A percentile compares a stretch with the other conserved stretches of the same genome.
phyloP scores from a whole-genome alignment of 106 monocot species.

The Acanthochlamys bracteata region DNA sequence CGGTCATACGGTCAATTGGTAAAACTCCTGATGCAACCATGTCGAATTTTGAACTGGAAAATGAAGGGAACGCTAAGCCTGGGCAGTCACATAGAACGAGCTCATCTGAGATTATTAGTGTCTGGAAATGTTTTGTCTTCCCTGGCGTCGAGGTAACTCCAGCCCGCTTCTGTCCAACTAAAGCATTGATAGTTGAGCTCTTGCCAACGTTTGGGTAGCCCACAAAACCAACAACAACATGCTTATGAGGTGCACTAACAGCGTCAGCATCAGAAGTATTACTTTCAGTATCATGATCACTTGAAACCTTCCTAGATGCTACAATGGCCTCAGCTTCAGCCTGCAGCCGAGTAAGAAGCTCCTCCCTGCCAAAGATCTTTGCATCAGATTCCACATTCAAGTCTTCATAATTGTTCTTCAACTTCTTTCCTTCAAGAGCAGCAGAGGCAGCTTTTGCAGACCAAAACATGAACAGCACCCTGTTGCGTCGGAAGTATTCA shows the following conservation, averaged over 20 bases:
- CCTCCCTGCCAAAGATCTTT: constrained; percentile 67
- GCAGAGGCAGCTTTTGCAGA: constrained; percentile 91
- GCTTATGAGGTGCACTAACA: constrained; percentile 19
- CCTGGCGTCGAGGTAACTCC: constrained; percentile 96
- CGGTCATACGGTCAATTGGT: constrained; percentile 80
- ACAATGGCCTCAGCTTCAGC: constrained; percentile 67
- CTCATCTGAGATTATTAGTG: constrained; percentile 81
- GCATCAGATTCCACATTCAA: constrained; percentile 35
- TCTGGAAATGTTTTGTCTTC: constrained; percentile 97
- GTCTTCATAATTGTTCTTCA: constrained; percentile 24
- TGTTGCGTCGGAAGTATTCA: constrained; percentile 56
- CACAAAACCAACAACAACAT: constrained; percentile 89
- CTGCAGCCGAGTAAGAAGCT: constrained; percentile 71
- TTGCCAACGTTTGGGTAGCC: constrained; percentile 98
- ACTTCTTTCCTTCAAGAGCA: constrained; percentile 51
- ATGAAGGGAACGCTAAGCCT: constrained; percentile 91
- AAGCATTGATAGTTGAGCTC: constrained; percentile 93
- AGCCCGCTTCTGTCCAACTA: constrained; percentile 76
- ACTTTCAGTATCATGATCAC: constrained; percentile 5
- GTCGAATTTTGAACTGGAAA: constrained; percentile 84
- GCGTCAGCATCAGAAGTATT: constrained; percentile 18
- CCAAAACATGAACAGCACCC: constrained; percentile 83
- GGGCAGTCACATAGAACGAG: constrained; percentile 95
- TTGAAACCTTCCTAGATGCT: constrained; percentile 13
- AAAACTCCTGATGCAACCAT: constrained; percentile 94